phyloP scores from a whole-genome alignment of 306 rosid genomes.

The Citrullus amarus region DNA sequence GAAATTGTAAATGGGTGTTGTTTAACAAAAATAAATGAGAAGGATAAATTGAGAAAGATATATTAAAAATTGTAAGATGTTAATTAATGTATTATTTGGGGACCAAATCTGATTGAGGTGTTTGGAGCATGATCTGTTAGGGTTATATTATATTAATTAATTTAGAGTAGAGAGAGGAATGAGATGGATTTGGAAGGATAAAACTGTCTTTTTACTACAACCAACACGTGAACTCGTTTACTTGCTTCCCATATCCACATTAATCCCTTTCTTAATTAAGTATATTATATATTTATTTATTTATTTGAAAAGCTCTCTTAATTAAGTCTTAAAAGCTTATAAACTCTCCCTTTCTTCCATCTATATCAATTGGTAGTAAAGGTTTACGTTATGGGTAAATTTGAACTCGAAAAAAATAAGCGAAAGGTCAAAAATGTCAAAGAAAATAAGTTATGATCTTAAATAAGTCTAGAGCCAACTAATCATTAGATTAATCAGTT shows the following conservation, averaged over 20 bases:
- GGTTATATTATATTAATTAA: conserved; percentile 75
- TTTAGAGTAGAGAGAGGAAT: conserved; percentile 58
- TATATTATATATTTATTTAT: no score
- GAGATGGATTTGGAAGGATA: background rate
- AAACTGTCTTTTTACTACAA: background rate
- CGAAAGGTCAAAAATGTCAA: no score
- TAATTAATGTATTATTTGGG: conserved; percentile 12
- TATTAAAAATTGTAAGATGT: background rate
- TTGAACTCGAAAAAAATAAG: no score
- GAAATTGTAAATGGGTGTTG: background rate
- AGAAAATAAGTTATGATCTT: no score
- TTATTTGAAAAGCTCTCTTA: no score
- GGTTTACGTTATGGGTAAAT: no score
- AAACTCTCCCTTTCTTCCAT: no score
- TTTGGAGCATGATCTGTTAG: conserved; percentile 83
- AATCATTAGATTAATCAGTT: no score
- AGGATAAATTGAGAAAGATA: conserved; percentile 12
- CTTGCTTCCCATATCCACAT: background rate
- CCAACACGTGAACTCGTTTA: background rate
- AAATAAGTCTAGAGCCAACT: no score
- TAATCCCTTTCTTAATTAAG: background rate
- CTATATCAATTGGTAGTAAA: no score
- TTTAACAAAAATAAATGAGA: conserved; percentile 16
- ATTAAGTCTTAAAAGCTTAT: no score
- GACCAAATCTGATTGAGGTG: conserved; percentile 64